These are phyloP conservation scores for Ceratobasidium sp. DNA, from an alignment of 1,284 basidiomycete genomes.

Conservation along the genomic window DNA sequence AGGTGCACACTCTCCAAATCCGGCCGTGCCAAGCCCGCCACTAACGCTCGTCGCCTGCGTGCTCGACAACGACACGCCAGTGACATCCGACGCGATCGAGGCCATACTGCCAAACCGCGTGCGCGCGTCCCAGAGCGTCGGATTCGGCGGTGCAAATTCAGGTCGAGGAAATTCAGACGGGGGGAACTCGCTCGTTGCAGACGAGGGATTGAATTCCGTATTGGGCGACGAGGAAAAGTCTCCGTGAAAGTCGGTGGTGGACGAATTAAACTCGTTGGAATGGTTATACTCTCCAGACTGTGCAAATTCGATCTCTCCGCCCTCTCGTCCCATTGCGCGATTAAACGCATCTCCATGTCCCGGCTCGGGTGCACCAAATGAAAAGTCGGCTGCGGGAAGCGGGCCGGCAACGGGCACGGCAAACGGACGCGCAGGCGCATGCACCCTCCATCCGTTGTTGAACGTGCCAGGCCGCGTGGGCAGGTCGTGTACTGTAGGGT, in stretches of 20 bases:
- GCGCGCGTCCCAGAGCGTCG: conserved; percentile 14
- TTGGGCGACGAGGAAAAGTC: neutral
- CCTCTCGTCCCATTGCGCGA: conserved; percentile 11
- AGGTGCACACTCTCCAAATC: conserved; percentile 6
- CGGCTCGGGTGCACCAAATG: conserved; percentile 44
- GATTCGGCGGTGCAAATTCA: neutral
- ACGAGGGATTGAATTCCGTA: conserved; percentile 3
- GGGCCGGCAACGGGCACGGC: conserved; percentile 42
- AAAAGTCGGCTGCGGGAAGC: conserved; percentile 46
- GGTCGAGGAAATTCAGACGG: neutral
- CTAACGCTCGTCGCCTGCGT: conserved; percentile 37
- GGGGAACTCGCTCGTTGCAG: conserved; percentile 5
- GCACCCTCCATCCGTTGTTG: neutral
- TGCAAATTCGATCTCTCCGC: neutral
- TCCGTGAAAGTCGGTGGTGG: neutral
- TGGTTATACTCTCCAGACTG: neutral
- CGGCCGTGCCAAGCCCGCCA: conserved; percentile 21
- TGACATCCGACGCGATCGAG: conserved; percentile 45
- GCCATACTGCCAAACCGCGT: conserved; percentile 47
- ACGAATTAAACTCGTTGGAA: conserved; percentile 14
- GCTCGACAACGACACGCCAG: conserved; percentile 41
- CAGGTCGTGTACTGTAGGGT: conserved; percentile 30
- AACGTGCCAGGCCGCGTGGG: conserved; percentile 11
- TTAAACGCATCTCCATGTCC: conserved; percentile 38
- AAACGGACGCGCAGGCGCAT: conserved; percentile 19